Evolutionary conservation across 2,329 filamentous ascomycete genomes (phyloP), one percentile per base, ranked within the genome.

Genomic region (Chaetomium sp.): DNA sequence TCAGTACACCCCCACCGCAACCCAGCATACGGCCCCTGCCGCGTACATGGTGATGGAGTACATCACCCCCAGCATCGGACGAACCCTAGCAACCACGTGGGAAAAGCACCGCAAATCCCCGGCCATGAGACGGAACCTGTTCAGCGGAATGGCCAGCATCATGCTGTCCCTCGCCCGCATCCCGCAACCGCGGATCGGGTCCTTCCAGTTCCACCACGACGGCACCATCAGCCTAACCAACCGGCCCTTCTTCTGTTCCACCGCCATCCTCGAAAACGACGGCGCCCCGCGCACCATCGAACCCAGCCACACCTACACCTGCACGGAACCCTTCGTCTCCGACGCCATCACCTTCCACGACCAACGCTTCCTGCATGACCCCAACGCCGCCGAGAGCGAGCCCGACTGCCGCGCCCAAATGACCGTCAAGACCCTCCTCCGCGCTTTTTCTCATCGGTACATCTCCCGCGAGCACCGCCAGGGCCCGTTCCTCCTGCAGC

Each of bases 201-300:
- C 59, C 2, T 58, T 60, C 49, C 43, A 62, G 2, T 64, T 69
- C 40, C 44, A 66, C 57, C 56, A 64, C 51, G 57, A 70, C 56
- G 66, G 69, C 37, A 70, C 66, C 41, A 59, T 72, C 19, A 59
- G 63, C 14, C 59, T 71, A 45, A 62, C 66, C 32, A 71, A 69
- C 56, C 66, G 68, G 45, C 69, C 69, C 27, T 60, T 69, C 65
- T 79, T 60, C 52, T 66, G 63, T 57, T 57, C 58, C 11, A 58
- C 66, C 10, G 56, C 65, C 14, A 66, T 68, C 2, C 59, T 70
- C 6, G 70, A 72, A 61, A 72, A 70, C 61, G 60, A 69, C 8
- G 67, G 67, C 47, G 63, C 67, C 2, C 62, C 55, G 41, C 66
- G 67, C 57, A 62, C 59, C 6, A 70, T 72, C 33, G 47, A 52